These are phyloP conservation scores for Marsdenia floribunda DNA, from an alignment of 257 asterid genomes.

Conservation along the genomic window DNA sequence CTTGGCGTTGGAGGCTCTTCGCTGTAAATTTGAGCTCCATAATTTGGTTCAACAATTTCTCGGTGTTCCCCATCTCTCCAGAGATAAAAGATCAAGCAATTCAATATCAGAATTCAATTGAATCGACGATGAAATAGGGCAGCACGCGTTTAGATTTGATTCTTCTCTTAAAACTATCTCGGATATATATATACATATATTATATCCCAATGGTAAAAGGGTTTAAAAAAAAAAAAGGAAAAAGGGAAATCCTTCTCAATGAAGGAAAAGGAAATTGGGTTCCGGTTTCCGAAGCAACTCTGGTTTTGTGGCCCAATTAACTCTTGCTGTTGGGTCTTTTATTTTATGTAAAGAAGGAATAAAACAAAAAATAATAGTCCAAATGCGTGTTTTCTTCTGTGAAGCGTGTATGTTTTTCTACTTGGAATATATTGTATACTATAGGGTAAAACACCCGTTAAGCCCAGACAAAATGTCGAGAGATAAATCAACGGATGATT, in stretches of 20 bases:
- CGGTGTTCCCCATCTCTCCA: slow-evolving; percentile 70
- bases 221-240: too few relatives aligned
- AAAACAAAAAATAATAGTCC: not conserved
- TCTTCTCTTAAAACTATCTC: not conserved
- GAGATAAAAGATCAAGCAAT: not conserved
- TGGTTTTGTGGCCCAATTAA: not conserved
- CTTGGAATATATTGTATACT: too few relatives aligned
- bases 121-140: not conserved
- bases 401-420: not conserved
- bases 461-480: too few relatives aligned
- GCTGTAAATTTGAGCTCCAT: slow-evolving; percentile 94
- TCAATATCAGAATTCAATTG: not conserved
- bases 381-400: not conserved
- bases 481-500: too few relatives aligned
- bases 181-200: too few relatives aligned
- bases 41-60: slow-evolving; percentile 85
- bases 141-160: not conserved
- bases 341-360: not conserved
- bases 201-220: too few relatives aligned
- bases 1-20: slow-evolving; percentile 77
- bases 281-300: not conserved
- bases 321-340: not conserved
- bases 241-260: too few relatives aligned
- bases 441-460: too few relatives aligned
- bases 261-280: not conserved